Evolutionary conservation across 2,329 filamentous ascomycete species (phyloP).

Genomic region (Penicillium corylophilum): DNA sequence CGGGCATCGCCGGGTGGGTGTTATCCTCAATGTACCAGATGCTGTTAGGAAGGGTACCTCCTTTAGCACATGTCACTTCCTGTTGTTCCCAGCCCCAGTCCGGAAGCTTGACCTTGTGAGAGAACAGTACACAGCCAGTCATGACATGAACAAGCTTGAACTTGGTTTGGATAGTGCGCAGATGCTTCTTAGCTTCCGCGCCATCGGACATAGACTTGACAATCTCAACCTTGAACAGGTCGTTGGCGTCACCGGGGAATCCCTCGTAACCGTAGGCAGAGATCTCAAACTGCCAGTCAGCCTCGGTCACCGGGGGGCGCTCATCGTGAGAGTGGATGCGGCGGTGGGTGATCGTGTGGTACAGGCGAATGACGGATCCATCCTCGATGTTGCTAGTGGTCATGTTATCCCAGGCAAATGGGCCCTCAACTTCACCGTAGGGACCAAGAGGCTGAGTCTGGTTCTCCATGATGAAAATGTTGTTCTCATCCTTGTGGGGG

Average conservation of each 20-base stretch:
- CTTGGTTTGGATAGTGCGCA: slow-evolving; percentile 94
- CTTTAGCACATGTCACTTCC: slow-evolving; percentile 94
- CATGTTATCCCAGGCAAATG: slow-evolving; percentile 77
- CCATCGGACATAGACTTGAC: slow-evolving; percentile 83
- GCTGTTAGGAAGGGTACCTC: slow-evolving; percentile 91
- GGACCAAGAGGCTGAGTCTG: slow-evolving; percentile 83
- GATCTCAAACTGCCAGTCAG: slow-evolving; percentile 92
- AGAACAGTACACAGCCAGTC: slow-evolving; percentile 95
- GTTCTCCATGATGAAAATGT: slow-evolving; percentile 91
- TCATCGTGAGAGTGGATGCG: slow-evolving; percentile 94
- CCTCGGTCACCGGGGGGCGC: slow-evolving; percentile 79
- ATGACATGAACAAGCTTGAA: slow-evolving; percentile 94
- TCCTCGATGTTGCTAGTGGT: slow-evolving; percentile 69
- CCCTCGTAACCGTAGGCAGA: slow-evolving; percentile 97
- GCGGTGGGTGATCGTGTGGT: slow-evolving; percentile 78
- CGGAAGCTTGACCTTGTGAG: slow-evolving; percentile 97
- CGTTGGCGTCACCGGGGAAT: slow-evolving; percentile 95
- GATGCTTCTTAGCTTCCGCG: slow-evolving; percentile 72
- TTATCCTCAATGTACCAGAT: slow-evolving; percentile 97
- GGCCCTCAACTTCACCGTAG: slow-evolving; percentile 76
- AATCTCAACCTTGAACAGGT: slow-evolving; percentile 93
- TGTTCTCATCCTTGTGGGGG: slow-evolving; percentile 99
- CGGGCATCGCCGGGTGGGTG: slow-evolving; percentile 72
- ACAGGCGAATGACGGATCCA: slow-evolving; percentile 76
- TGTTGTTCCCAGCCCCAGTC: slow-evolving; percentile 98